phyloP scores from a whole-genome alignment of 139 green algal genomes.

The Edaphochlamys debaryana region DNA sequence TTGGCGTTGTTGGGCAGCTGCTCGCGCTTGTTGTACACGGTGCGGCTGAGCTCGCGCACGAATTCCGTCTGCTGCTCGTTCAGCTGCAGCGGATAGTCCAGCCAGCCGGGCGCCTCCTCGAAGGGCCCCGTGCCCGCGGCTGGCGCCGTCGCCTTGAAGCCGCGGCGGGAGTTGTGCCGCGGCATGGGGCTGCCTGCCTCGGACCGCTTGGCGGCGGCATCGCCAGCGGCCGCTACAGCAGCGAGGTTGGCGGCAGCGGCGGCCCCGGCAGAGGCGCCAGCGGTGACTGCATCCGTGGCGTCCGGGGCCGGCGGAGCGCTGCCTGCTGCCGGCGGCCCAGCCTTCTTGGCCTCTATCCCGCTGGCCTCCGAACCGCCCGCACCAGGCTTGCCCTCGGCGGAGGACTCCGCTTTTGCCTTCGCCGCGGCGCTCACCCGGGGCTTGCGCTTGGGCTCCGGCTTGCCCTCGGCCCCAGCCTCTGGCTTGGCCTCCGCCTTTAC shows the following conservation, averaged over 20 bases:
- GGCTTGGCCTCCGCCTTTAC: neutral
- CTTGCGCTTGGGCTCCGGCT: neutral
- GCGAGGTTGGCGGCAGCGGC: too few relatives aligned
- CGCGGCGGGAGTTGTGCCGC: too few relatives aligned
- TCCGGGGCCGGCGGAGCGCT: too few relatives aligned
- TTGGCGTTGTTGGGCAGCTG: conserved; percentile 7
- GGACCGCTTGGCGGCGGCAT: neutral
- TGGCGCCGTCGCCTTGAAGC: too few relatives aligned
- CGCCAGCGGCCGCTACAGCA: neutral
- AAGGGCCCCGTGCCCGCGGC: neutral
- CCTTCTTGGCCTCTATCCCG: too few relatives aligned
- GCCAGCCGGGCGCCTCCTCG: conserved; percentile 5
- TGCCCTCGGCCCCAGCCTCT: neutral
- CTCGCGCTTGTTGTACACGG: neutral
- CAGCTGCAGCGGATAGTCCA: neutral
- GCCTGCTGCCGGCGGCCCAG: too few relatives aligned
- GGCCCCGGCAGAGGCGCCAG: too few relatives aligned
- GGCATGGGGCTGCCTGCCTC: too few relatives aligned
- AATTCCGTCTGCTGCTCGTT: conserved; percentile 1
- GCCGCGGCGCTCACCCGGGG: too few relatives aligned
- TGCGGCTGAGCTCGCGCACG: neutral
- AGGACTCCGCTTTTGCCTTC: neutral
- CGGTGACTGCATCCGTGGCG: too few relatives aligned
- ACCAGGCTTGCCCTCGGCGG: neutral
- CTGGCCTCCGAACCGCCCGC: neutral